These are phyloP conservation scores for Leishmania mexicana DNA, from an alignment of 208 protist species.

Conservation along the genomic window DNA sequence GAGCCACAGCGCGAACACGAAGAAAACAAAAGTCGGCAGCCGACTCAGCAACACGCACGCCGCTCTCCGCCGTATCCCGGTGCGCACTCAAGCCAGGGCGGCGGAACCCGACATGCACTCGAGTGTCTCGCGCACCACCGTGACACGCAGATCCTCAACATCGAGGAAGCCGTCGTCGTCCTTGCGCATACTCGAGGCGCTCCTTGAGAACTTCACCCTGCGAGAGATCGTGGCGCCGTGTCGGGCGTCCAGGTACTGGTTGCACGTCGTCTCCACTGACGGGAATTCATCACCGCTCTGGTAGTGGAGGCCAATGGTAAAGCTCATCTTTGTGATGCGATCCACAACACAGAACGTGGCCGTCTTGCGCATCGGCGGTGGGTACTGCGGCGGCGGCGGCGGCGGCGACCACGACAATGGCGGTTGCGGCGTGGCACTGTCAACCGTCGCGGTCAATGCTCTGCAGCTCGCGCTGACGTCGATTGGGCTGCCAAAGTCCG, in stretches of 20 bases:
- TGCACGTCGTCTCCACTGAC: conserved; percentile 44
- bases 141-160: conserved; percentile 29
- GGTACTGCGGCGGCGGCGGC: background rate
- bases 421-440: background rate
- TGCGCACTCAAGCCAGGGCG: background rate
- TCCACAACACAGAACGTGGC: conserved; percentile 52
- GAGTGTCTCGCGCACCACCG: conserved; percentile 26
- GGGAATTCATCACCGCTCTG: conserved; percentile 39
- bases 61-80: background rate
- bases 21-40: background rate
- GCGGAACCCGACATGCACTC: conserved; percentile 28
- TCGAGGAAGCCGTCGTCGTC: conserved; percentile 37
- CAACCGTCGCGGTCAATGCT: background rate
- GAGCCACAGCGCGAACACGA: background rate
- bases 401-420: background rate
- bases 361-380: conserved; percentile 12
- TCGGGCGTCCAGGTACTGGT: conserved; percentile 29
- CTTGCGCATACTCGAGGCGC: conserved; percentile 17
- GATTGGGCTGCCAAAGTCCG: conserved; percentile 43
- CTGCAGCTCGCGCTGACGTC: conserved; percentile 31
- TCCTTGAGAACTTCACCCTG: conserved; percentile 38
- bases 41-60: background rate
- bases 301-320: conserved; percentile 56
- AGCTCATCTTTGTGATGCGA: conserved; percentile 32
- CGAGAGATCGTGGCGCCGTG: conserved; percentile 20